These are phyloP conservation scores for Protomyces gravidus DNA, from an alignment of 1,139 yeast genomes.

Conservation along the genomic window DNA sequence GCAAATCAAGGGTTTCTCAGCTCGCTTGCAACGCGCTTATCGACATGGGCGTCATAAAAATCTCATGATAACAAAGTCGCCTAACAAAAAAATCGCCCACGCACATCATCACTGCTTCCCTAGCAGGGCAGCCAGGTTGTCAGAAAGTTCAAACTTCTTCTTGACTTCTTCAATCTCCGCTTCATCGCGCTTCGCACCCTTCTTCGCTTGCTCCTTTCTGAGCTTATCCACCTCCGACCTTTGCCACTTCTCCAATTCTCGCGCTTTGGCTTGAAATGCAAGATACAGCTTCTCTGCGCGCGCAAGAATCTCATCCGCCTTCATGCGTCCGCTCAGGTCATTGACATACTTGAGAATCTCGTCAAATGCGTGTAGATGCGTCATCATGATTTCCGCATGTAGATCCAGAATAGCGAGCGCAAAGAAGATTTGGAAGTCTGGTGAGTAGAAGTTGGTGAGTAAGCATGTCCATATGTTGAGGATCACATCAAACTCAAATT, in stretches of 20 bases:
- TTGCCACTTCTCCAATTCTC: constrained; percentile 17
- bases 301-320: constrained; percentile 16
- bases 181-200: not conserved
- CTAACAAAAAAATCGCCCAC: not conserved
- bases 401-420: constrained; percentile 84
- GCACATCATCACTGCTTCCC: not conserved
- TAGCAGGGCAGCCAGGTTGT: not conserved
- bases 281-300: constrained; percentile 23
- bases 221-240: not conserved
- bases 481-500: constrained; percentile 75
- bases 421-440: constrained; percentile 82
- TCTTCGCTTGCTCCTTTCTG: not conserved
- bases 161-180: not conserved
- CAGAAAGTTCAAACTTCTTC: not conserved
- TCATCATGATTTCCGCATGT: constrained; percentile 71
- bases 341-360: constrained; percentile 90
- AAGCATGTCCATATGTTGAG: constrained; percentile 84
- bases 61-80: too few relatives aligned
- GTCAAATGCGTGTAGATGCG: constrained; percentile 72
- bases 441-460: constrained; percentile 80
- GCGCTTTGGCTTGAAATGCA: constrained; percentile 22
- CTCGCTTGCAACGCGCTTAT: not conserved
- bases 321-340: constrained; percentile 49
- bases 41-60: not conserved
- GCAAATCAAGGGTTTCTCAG: not conserved